phyloP scores from a whole-genome alignment of 129 eudicot species.

The carrot (Daucus carota) region DH1_v3.0 NC_030389.2:827001-827500 shows the following conservation, averaged over 20 bases:
- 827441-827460: conserved; percentile 30
- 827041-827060: conserved; percentile 65
- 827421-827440: conserved; percentile 31
- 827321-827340: not conserved
- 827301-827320: not conserved
- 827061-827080: conserved; percentile 27
- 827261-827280: not conserved
- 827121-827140: conserved; percentile 30
- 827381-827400: not conserved
- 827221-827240: not conserved
- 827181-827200: too few relatives aligned
- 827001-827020: conserved; percentile 93
- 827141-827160: conserved; percentile 6
- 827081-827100: conserved; percentile 17
- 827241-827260: not conserved
- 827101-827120: conserved; percentile 26
- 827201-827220: not conserved
- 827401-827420: not conserved
- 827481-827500: conserved; percentile 33
- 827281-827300: not conserved
- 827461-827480: conserved; percentile 17
- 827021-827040: conserved; percentile 78
- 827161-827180: too few relatives aligned
- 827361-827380: not conserved
- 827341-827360: not conserved